Evolutionary conservation across 805 yeast genomes (phyloP), one percentile per base, ranked within the genome.

Genomic region (Wickerhamomyces bovis): DNA sequence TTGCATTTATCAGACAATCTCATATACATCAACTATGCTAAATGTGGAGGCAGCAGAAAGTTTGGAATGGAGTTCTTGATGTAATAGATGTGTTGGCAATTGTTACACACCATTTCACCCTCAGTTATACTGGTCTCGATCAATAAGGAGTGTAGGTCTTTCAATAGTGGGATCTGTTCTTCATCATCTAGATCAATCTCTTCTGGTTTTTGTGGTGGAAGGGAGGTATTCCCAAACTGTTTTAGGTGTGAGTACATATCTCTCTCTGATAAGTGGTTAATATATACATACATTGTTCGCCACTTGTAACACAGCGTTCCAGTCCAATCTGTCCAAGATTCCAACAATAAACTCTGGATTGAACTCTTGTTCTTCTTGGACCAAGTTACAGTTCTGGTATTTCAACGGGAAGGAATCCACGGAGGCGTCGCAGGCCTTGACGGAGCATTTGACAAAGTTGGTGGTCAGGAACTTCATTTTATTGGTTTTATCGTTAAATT

Each of bases 31-130:
- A 18, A 21, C 49, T 50, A 70, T 12, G 90, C 95, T 55, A 94
- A 72, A 63, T 94, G 98, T 7, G 98, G 98, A 28, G 99, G 98
- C 31, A 94, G 75, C 45, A 94, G 69, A 67, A 94, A 85, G 72
- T 92, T 92, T 31, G 99, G 97, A 56, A 94, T 89, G 44, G 94
- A 81, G 71, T 89, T 90, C 67, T 90, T 92, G 69, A 94, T 85
- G 69, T 85, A 80, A 67, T 90, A 94, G 8, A 85, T 72, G 65
- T 92, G 97, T 1, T 79, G 82, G 64, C 99, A 94, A 67, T 83
- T 83, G 20, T 76, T 72, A 64, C 99, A 94, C 12, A 72, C 72
- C 98, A 94, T 89, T 57, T 82, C 81, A 3, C 99, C 99, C 57
- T 90, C 92, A 10, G 75, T 63, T 45, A 94, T 87, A 51, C 83